Conservation (phyloP, 2,329 filamentous ascomycete genomes). For the Didymella segeticola region DNA sequence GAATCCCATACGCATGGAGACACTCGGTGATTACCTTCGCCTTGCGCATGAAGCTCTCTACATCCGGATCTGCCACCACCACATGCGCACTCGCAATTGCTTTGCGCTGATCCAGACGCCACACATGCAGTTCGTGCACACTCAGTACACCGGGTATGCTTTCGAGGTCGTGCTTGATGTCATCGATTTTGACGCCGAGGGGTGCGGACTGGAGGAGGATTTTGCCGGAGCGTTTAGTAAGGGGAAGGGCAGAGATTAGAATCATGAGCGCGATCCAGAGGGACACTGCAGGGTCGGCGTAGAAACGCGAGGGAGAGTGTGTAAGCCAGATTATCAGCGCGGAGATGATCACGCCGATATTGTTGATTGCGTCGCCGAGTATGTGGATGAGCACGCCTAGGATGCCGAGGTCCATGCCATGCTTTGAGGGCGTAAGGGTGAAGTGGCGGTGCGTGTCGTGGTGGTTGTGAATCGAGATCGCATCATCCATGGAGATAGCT, state of each 20-base stretch:
- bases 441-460: conserved; percentile 41
- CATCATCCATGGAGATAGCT: conserved; percentile 34
- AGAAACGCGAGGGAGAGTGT: conserved; percentile 65
- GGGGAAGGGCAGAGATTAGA: conserved; percentile 66
- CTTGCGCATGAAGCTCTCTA: conserved; percentile 65
- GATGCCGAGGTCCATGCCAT: conserved; percentile 68
- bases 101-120: conserved; percentile 75
- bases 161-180: conserved; percentile 73
- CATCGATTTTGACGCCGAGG: conserved; percentile 62
- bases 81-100: conserved; percentile 74
- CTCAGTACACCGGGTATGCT: conserved; percentile 70
- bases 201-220: conserved; percentile 75
- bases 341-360: conserved; percentile 75
- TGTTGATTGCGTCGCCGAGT: conserved; percentile 76
- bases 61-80: conserved; percentile 63
- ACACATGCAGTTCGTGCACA: conserved; percentile 76
- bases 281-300: conserved; percentile 74
- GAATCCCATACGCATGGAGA: conserved; percentile 75
- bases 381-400: conserved; percentile 75
- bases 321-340: conserved; percentile 73
- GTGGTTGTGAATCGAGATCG: conserved; percentile 7
- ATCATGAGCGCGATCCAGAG: conserved; percentile 78
- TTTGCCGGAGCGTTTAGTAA: conserved; percentile 66
- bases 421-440: conserved; percentile 27
- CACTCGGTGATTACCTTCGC: conserved; percentile 71